A percentile compares a stretch with the other conserved stretches of the same genome.
These are phyloP conservation scores for Betula pendula DNA, from an alignment of 306 rosid genomes.

Conservation along the genomic window DNA sequence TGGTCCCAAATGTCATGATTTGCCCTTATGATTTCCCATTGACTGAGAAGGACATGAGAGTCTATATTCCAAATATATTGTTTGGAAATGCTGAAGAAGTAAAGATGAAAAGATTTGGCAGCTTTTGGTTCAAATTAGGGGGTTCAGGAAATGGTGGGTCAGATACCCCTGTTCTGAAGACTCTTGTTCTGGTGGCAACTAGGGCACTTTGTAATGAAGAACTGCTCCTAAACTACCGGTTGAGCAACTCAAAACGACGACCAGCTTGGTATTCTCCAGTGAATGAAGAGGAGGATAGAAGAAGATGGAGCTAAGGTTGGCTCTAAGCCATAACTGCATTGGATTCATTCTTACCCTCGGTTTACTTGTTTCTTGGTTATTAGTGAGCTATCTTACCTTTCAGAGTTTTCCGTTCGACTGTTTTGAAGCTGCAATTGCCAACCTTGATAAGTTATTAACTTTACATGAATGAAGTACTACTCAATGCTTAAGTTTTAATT, in stretches of 20 bases:
- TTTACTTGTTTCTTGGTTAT: neutral
- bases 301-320: conserved; percentile 72
- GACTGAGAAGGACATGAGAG: conserved; percentile 63
- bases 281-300: conserved; percentile 87
- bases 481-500: neutral
- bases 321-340: neutral
- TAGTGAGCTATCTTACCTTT: neutral
- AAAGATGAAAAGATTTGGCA: conserved; percentile 71
- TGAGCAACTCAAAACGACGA: conserved; percentile 75
- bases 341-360: neutral
- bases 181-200: conserved; percentile 75
- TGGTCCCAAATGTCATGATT: conserved; percentile 82
- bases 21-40: conserved; percentile 93
- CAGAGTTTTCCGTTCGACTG: neutral
- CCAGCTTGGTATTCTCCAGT: conserved; percentile 84
- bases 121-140: conserved; percentile 90
- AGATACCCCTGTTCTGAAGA: conserved; percentile 56
- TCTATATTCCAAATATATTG: conserved; percentile 68
- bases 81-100: conserved; percentile 68
- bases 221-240: conserved; percentile 78
- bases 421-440: neutral
- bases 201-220: conserved; percentile 76
- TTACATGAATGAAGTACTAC: neutral
- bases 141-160: conserved; percentile 42
- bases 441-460: neutral